These are phyloP conservation scores for Samsoniella hepiali DNA, from an alignment of 2,329 filamentous ascomycete genomes.

Conservation along the genomic window DNA sequence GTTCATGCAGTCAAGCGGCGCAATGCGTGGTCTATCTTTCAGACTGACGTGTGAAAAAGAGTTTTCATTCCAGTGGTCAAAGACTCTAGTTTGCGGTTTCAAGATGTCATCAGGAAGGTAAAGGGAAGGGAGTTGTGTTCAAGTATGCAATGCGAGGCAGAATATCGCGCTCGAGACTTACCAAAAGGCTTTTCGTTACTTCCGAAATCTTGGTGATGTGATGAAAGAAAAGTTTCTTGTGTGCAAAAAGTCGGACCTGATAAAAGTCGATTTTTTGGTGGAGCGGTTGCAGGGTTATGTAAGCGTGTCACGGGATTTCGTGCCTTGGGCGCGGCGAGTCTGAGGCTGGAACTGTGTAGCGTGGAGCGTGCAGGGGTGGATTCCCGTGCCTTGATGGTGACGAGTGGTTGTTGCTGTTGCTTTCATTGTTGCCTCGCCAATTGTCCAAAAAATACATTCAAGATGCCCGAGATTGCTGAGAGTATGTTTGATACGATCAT, in stretches of 20 bases:
- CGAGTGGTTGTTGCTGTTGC: not conserved
- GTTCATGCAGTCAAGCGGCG: not conserved
- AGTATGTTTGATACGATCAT: conserved; percentile 33
- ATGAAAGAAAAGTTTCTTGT: conserved; percentile 24
- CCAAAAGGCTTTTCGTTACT: conserved; percentile 26
- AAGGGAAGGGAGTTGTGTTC: conserved; percentile 18
- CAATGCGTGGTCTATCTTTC: conserved; percentile 44
- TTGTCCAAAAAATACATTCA: conserved; percentile 18
- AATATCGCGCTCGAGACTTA: conserved; percentile 22
- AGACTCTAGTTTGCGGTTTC: conserved; percentile 97
- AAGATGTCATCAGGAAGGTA: conserved; percentile 70
- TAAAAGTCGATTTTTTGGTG: conserved; percentile 20
- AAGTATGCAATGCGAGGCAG: conserved; percentile 9
- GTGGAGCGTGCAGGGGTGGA: conserved; percentile 7
- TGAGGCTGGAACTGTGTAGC: not conserved
- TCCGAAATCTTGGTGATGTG: conserved; percentile 18
- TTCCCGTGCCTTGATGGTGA: not conserved
- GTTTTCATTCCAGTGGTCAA: conserved; percentile 88
- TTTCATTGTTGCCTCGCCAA: not conserved
- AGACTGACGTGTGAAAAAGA: conserved; percentile 89
- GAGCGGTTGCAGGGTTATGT: conserved; percentile 22
- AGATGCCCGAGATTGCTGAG: conserved; percentile 64
- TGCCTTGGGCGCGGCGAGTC: conserved; percentile 25
- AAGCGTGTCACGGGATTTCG: conserved; percentile 33
- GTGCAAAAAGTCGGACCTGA: conserved; percentile 29